Base-by-base conservation (phyloP, 352 stramenopile species). In the Phytophthora tentaculata region DNA sequence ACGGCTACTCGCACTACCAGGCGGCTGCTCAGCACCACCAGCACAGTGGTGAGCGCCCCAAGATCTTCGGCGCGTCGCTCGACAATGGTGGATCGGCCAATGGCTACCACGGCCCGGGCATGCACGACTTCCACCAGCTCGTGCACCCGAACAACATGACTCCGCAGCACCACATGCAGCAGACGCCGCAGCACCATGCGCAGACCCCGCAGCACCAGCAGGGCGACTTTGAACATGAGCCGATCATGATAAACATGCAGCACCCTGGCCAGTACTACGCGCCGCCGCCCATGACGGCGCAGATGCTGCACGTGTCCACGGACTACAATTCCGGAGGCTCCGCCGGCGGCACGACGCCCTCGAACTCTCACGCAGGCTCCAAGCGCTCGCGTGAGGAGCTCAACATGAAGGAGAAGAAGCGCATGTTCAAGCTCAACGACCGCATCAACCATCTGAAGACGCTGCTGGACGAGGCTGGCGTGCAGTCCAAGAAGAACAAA, bases 401-500 rank as follows among this genome's bases (percentile, higher is more conserved):
- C 20, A 94, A 94, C 61, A 69, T 92, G 54, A 92, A 92, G 68
- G 86, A 94, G 65, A 94, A 94, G 76, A 94, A 92, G 74, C 84
- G 86, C 67, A 92, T 94, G 86, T 92, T 92, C 72, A 94, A 94
- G 75, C 77, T 94, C 5, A 94, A 94, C 64, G 84, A 94, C 66
- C 84, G 83, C 56, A 94, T 94, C 67, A 90, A 81, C 52, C 74
- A 90, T 63, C 77, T 92, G 28, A 92, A 91, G 67, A 63, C 75
- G 3, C 54, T 88, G 35, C 70, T 86, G 14, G 78, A 86, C 54
- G 78, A 89, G 28, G 82, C 82, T 3, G 82, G 82, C 2, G 77
- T 90, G 35, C 76, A 84, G 55, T 81, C 73, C 41, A 90, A 90
- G 78, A 90, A 89, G 58, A 89, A 90, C 71, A 90, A 90, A 54